phyloP scores from a whole-genome alignment of 1,284 basidiomycete genomes.

The Ganoderma lucidum region DNA sequence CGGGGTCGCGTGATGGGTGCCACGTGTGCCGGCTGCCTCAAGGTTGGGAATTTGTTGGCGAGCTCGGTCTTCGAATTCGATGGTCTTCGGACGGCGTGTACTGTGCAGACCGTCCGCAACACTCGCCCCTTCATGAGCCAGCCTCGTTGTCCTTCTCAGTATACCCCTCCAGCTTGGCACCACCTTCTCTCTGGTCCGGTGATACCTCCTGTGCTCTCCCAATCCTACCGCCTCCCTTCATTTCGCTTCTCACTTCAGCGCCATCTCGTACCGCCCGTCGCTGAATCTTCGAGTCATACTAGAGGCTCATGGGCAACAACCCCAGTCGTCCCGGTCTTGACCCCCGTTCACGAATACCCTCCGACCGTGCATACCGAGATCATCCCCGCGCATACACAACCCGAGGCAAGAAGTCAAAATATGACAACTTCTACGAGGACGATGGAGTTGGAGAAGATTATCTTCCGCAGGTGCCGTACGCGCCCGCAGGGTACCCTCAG shows the following conservation, averaged over 20 bases:
- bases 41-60: slow-evolving; percentile 19
- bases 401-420: slow-evolving; percentile 14
- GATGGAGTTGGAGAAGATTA: slow-evolving; percentile 7
- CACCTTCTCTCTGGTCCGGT: slow-evolving; percentile 8
- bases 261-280: neutral
- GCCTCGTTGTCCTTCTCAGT: slow-evolving; percentile 17
- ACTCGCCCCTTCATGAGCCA: slow-evolving; percentile 19
- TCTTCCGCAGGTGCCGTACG: slow-evolving; percentile 4
- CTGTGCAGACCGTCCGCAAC: slow-evolving; percentile 7
- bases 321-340: slow-evolving; percentile 22
- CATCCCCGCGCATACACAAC: slow-evolving; percentile 14
- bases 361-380: slow-evolving; percentile 22
- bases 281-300: neutral
- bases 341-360: slow-evolving; percentile 15
- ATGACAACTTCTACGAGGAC: slow-evolving; percentile 16
- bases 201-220: slow-evolving; percentile 19
- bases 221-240: neutral
- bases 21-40: slow-evolving; percentile 27
- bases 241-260: neutral
- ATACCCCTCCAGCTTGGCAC: slow-evolving; percentile 17
- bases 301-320: slow-evolving; percentile 33
- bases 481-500: slow-evolving; percentile 8
- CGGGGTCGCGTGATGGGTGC: slow-evolving; percentile 23
- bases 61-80: neutral
- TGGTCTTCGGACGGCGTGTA: slow-evolving; percentile 7